Evolutionary conservation across 371 early-diverging fungal species (phyloP).

Genomic region (Sporodiniella umbellata): DNA sequence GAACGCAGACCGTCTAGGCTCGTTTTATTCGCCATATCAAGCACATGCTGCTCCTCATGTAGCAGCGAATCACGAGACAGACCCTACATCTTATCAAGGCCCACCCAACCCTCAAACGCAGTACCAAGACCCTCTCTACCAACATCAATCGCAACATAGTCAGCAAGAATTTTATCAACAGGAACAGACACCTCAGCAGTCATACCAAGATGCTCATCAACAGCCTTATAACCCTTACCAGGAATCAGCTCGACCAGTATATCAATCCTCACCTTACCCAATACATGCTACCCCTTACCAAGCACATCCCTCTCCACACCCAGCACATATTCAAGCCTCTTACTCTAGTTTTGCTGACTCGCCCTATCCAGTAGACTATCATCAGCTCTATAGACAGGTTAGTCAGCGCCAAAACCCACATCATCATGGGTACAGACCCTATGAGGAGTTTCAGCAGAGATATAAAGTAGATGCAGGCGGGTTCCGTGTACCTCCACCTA

Average conservation of each 20-base stretch:
- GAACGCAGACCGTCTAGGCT: conserved; percentile 6
- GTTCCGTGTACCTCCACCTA: conserved; percentile 33
- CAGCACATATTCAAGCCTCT: conserved; percentile 4
- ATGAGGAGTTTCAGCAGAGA: conserved; percentile 12
- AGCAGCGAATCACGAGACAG: too few relatives aligned
- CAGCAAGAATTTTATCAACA: not conserved
- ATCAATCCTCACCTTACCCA: not conserved
- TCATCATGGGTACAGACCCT: not conserved
- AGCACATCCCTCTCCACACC: conserved; percentile 1
- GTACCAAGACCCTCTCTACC: conserved; percentile 3
- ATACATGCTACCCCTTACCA: not conserved
- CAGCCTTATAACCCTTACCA: too few relatives aligned
- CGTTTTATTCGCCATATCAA: conserved; percentile 16
- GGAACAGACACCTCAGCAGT: too few relatives aligned
- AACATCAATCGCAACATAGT: conserved; percentile 6
- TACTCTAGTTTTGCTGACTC: not conserved
- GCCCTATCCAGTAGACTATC: conserved; percentile 23
- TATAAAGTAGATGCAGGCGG: conserved; percentile 41
- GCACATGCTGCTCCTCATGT: conserved; percentile 3
- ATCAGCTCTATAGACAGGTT: conserved; percentile 40
- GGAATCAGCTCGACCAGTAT: too few relatives aligned
- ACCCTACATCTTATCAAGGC: conserved; percentile 3
- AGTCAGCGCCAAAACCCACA: conserved; percentile 22
- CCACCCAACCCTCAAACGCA: conserved; percentile 23
- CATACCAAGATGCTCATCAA: too few relatives aligned